Percentiles rank a stretch among this genome's conserved stretches.
These are phyloP conservation scores for Hylodesmum podocarpum DNA, from an alignment of 306 rosid species.

Conservation along the genomic window DNA sequence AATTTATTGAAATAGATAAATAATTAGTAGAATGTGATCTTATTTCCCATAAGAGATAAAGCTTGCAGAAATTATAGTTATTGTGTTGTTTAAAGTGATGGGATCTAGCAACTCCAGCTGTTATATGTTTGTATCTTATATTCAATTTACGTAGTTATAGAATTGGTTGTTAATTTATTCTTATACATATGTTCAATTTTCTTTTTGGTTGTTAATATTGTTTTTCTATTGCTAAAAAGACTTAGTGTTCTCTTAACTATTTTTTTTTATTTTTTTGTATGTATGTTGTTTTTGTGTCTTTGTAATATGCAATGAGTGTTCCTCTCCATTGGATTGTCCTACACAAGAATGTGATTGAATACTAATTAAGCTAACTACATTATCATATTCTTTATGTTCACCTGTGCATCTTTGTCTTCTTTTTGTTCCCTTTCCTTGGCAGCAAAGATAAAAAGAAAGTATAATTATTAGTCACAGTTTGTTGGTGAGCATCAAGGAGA, in stretches of 20 bases:
- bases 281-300: not conserved
- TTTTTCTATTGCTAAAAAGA: not conserved
- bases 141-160: not conserved
- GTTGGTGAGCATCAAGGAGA: not conserved
- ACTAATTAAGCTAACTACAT: not conserved
- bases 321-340: no score
- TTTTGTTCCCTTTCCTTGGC: conserved; percentile 11
- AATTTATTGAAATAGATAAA: not conserved
- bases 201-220: not conserved
- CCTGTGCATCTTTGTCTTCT: not conserved
- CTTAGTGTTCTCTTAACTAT: not conserved
- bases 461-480: conserved; percentile 2
- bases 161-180: not conserved
- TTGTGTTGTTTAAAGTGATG: conserved; percentile 4
- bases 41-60: not conserved
- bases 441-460: conserved; percentile 7
- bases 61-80: not conserved
- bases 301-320: not conserved
- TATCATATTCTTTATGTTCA: not conserved
- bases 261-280: no score
- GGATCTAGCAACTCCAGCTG: not conserved
- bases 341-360: not conserved
- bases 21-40: not conserved
- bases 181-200: no score
- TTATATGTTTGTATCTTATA: not conserved